Base-by-base conservation (phyloP, 2,329 filamentous ascomycete genomes). In the Cadophora luteo-olivacea region DNA sequence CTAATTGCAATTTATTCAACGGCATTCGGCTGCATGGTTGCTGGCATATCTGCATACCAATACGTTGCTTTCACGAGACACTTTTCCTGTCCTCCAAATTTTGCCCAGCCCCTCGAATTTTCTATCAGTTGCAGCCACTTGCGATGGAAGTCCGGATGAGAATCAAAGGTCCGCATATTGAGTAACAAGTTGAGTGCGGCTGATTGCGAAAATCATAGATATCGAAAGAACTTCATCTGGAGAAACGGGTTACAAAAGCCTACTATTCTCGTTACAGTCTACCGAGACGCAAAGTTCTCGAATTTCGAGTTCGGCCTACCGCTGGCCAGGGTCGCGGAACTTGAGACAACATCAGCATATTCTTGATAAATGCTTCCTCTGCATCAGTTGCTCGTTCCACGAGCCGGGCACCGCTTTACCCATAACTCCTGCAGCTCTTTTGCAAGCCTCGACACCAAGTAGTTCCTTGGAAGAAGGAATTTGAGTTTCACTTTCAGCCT, bases 301-400 rank as follows among this genome's bases (percentile, higher is more conserved):
- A 51, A 25, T 24, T 24, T 41, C 12, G 12, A 41, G 8, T 51
- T 12, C 24, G 16, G 60, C 32, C 41, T 51, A 49, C 60, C 24
- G 41, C 22, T 48, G 60, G 41, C 41, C 25, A 51, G 60, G 60
- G 60, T 62, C 29, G 24, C 38, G 38, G 60, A 51, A 33, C 19
- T 49, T 25, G 24, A 62, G 60, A 49, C 60, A 16, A 62, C 29
- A 62, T 62, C 24, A 49, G 60, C 60, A 62, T 62, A 62, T 51
- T 62, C 41, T 14, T 49, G 25, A 32, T 62, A 62, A 48, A 62
- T 51, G 38, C 60, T 62, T 29, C 51, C 41, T 33, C 19, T 62
- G 60, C 60, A 41, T 62, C 60, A 62, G 60, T 36, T 32, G 25
- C 41, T 33, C 24, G 60, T 62, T 48, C 38, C 60, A 33, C 24